Conservation (phyloP, 108 stramenopile species). For the Discostella stelligeroides region DNA sequence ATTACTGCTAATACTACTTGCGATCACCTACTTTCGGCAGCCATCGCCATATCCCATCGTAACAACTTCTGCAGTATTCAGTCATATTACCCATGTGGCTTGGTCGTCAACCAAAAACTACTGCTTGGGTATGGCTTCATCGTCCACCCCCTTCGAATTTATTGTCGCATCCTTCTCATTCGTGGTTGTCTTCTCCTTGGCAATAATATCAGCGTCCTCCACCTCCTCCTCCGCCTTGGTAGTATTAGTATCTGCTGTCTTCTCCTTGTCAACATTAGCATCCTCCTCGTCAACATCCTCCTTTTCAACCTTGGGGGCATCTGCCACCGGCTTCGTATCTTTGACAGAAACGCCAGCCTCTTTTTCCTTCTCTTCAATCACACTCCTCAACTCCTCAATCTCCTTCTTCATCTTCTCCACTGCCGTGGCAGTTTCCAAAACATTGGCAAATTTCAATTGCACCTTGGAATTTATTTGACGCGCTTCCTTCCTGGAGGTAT, state of each 20-base stretch:
- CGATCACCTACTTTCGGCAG: too few species aligned
- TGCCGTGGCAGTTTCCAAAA: constrained; percentile 9
- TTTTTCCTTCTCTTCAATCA: constrained; percentile 10
- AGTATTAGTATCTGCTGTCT: too few species aligned
- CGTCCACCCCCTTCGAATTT: not conserved
- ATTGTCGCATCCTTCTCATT: not conserved
- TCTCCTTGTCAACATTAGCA: too few species aligned
- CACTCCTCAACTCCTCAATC: constrained; percentile 33
- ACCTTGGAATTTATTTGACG: constrained; percentile 21
- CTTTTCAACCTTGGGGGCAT: too few species aligned
- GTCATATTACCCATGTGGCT: too few species aligned
- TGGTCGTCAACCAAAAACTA: too few species aligned
- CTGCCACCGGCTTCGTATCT: constrained; percentile 1
- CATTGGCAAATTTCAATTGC: constrained; percentile 20
- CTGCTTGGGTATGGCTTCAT: not conserved
- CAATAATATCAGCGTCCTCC: not conserved
- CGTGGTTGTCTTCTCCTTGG: not conserved
- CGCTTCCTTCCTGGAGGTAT: constrained; percentile 9
- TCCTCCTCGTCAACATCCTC: too few species aligned
- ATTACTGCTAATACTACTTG: too few species aligned
- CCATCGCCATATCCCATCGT: too few species aligned
- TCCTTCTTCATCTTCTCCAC: constrained; percentile 26
- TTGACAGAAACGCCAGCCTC: constrained; percentile 8
- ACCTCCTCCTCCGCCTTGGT: constrained; percentile 4
- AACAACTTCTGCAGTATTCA: too few species aligned